These are phyloP conservation scores for Protomyces inundatus DNA, from an alignment of 1,139 yeast genomes.

Conservation along the genomic window DNA sequence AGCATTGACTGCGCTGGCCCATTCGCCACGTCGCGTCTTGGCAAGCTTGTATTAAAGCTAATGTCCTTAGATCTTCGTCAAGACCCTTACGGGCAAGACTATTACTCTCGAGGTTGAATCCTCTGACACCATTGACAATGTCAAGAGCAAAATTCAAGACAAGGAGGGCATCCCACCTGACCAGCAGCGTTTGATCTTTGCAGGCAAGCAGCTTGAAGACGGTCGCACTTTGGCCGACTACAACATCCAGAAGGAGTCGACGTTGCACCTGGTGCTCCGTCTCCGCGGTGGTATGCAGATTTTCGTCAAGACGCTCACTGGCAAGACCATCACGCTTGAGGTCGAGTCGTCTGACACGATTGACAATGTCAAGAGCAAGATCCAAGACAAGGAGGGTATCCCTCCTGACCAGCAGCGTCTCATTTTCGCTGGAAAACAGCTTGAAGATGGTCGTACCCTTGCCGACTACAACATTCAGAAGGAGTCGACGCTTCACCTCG, in stretches of 20 bases:
- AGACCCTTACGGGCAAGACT: conserved; percentile 98
- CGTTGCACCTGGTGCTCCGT: conserved; percentile 77
- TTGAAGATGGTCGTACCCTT: conserved; percentile 81
- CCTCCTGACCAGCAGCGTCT: conserved; percentile 87
- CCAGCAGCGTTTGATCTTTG: conserved; percentile 79
- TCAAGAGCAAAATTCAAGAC: conserved; percentile 83
- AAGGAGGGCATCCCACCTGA: conserved; percentile 88
- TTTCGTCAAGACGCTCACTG: conserved; percentile 91
- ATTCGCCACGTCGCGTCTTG: background rate
- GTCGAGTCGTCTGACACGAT: conserved; percentile 87
- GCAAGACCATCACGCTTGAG: conserved; percentile 96
- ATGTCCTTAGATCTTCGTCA: conserved; percentile 48
- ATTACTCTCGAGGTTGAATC: conserved; percentile 91
- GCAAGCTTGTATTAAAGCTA: background rate
- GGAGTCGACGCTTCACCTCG: conserved; percentile 82
- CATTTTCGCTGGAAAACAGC: conserved; percentile 82
- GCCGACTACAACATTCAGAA: conserved; percentile 88
- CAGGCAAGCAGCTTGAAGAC: conserved; percentile 85
- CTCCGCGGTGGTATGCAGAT: conserved; percentile 83
- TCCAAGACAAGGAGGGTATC: conserved; percentile 84
- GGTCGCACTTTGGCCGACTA: conserved; percentile 83
- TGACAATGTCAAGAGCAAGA: conserved; percentile 84
- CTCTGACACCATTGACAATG: conserved; percentile 84
- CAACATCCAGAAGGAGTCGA: conserved; percentile 87
- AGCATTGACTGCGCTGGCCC: background rate